Evolutionary conservation across 345 rosid species (phyloP).

Genomic region (Combretum micranthum): DNA sequence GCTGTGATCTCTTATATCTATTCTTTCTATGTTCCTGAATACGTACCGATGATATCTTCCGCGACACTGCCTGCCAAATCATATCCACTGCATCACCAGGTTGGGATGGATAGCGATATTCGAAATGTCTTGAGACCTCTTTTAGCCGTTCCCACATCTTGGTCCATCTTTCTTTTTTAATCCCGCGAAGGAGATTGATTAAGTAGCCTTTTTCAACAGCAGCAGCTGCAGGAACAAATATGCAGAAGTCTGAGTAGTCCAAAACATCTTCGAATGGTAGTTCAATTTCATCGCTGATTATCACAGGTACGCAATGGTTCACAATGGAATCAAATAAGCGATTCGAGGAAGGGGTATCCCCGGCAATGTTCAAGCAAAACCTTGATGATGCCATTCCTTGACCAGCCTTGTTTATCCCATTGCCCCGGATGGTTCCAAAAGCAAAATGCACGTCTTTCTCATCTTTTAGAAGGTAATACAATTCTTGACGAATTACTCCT

Average conservation of each 20-base stretch:
- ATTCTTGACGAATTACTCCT: conserved; percentile 75
- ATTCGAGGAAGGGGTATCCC: conserved; percentile 93
- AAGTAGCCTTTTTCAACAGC: conserved; percentile 63
- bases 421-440: conserved; percentile 60
- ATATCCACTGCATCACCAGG: conserved; percentile 78
- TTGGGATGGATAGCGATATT: conserved; percentile 69
- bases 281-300: conserved; percentile 80
- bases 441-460: conserved; percentile 83
- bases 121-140: conserved; percentile 43
- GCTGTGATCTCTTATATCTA: conserved; percentile 46
- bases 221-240: conserved; percentile 62
- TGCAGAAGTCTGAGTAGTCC: conserved; percentile 70
- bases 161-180: conserved; percentile 51
- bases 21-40: conserved; percentile 42
- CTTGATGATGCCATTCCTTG: conserved; percentile 85
- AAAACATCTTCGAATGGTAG: conserved; percentile 83
- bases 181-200: conserved; percentile 56
- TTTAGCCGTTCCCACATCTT: conserved; percentile 67
- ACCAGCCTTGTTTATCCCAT: conserved; percentile 59
- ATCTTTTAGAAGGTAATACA: conserved; percentile 79
- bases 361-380: conserved; percentile 86
- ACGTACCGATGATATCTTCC: conserved; percentile 38
- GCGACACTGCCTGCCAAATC: conserved; percentile 76
- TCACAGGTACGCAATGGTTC: conserved; percentile 85
- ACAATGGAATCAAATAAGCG: conserved; percentile 86